phyloP scores from a whole-genome alignment of 768 basidiomycete genomes.

The Trametes cubensis region DNA sequence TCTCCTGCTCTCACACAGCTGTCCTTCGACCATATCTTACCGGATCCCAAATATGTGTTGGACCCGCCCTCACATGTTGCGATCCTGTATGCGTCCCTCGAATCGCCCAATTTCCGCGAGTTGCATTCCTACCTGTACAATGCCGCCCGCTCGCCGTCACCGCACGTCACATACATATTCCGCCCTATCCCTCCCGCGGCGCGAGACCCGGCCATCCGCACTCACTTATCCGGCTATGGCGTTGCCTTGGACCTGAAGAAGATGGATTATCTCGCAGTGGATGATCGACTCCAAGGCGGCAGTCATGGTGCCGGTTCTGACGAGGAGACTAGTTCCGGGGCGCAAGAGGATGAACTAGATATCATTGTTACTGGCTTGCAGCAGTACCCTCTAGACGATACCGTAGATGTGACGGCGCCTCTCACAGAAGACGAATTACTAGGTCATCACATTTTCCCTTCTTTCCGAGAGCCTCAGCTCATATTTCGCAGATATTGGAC shows the following conservation, averaged over 20 bases:
- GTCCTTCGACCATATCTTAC: conserved; percentile 78
- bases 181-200: conserved; percentile 58
- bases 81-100: conserved; percentile 74
- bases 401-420: conserved; percentile 26
- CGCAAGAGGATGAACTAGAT: conserved; percentile 24
- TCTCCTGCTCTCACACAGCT: conserved; percentile 54
- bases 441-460: conserved; percentile 38
- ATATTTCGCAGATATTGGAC: conserved; percentile 55
- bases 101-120: conserved; percentile 66
- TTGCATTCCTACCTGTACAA: conserved; percentile 67
- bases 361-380: conserved; percentile 30
- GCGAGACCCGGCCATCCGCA: conserved; percentile 34
- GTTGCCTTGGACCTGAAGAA: conserved; percentile 93
- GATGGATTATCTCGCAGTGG: conserved; percentile 93
- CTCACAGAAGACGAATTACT: conserved; percentile 44
- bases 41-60: conserved; percentile 47
- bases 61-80: conserved; percentile 61
- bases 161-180: conserved; percentile 72
- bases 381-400: conserved; percentile 31
- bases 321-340: neutral
- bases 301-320: neutral
- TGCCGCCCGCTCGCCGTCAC: conserved; percentile 47
- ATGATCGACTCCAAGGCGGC: conserved; percentile 61
- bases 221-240: conserved; percentile 83
- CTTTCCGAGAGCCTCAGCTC: neutral